These are phyloP conservation scores for Grifola frondosa DNA, from an alignment of 1,284 basidiomycete species.

Conservation along the genomic window DNA sequence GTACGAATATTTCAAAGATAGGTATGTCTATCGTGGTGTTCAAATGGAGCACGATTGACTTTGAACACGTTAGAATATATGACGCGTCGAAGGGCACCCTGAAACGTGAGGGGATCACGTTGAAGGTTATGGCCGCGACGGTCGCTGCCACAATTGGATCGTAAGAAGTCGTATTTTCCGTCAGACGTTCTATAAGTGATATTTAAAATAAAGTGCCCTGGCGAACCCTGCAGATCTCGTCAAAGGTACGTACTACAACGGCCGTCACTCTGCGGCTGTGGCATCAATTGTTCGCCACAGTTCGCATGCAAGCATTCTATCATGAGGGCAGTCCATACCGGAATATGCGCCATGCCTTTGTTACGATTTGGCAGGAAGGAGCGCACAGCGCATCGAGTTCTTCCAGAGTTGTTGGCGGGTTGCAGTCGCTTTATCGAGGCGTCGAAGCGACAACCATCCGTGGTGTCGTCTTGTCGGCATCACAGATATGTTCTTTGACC, in stretches of 20 bases:
- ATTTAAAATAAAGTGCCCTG: conserved; percentile 25
- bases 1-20: conserved; percentile 42
- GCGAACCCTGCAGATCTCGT: conserved; percentile 41
- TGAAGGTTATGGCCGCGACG: conserved; percentile 37
- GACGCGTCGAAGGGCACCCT: conserved; percentile 28
- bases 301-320: conserved; percentile 41
- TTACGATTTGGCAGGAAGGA: conserved; percentile 35
- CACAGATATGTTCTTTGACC: conserved; percentile 41
- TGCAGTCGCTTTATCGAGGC: conserved; percentile 37
- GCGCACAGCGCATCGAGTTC: conserved; percentile 12
- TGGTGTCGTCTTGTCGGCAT: conserved; percentile 36
- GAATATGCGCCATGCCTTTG: conserved; percentile 34
- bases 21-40: conserved; percentile 23
- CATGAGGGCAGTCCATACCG: conserved; percentile 36
- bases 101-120: conserved; percentile 31
- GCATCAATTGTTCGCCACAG: conserved; percentile 14
- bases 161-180: conserved; percentile 18
- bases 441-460: conserved; percentile 37
- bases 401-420: conserved; percentile 24
- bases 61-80: conserved; percentile 22
- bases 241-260: conserved; percentile 30
- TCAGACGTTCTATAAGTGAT: background rate
- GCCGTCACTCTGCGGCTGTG: background rate
- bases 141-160: conserved; percentile 38
- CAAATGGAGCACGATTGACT: background rate